Base-by-base conservation (phyloP, 805 yeast species). In the Suhomyces emberorum region DNA sequence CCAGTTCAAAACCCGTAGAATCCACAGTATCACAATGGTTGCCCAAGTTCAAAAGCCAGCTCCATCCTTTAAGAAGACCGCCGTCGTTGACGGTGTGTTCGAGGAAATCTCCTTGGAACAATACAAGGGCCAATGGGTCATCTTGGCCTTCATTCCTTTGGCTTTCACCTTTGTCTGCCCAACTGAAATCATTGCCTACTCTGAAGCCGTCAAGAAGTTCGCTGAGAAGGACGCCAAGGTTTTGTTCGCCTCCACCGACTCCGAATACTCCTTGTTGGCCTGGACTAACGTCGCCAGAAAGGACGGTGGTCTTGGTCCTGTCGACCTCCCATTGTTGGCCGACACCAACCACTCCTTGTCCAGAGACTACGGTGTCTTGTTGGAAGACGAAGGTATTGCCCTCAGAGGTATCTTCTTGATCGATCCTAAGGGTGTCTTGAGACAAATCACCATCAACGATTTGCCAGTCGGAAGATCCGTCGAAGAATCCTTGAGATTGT, bases 121-220 rank as follows among this genome's bases (percentile, higher is more conserved):
- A 71, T 93, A 83, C 86, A 83, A 83, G 75, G 98, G 98, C 62
- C 87, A 93, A 73, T 93, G 97, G 95, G 96, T 93, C 52, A 71
- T 93, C 49, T 77, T 93, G 59, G 98, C 95, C 47, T 93, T 93
- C 76, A 83, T 93, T 66, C 99, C 98, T 69, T 75, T 91, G 79
- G 98, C 98, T 35, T 93, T 93, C 89, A 93, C 99, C 44, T 93
- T 93, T 55, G 98, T 93, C 48, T 93, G 98, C 75, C 98, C 99
- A 69, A 93, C 98, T 53, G 98, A 93, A 77, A 89, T 93, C 76
- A 82, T 93, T 70, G 98, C 98, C 54, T 93, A 88, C 83, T 86
- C 96, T 47, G 96, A 91, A 55, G 96, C 97, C 54, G 85, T 79
- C 55, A 79, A 81, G 76, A 81, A 83, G 77, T 93, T 93, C 72